A percentile compares a stretch with the other conserved stretches of the same genome.
phyloP scores from a whole-genome alignment of 163 green algal species.

The Coccomyxa subellipsoidea region DNA sequence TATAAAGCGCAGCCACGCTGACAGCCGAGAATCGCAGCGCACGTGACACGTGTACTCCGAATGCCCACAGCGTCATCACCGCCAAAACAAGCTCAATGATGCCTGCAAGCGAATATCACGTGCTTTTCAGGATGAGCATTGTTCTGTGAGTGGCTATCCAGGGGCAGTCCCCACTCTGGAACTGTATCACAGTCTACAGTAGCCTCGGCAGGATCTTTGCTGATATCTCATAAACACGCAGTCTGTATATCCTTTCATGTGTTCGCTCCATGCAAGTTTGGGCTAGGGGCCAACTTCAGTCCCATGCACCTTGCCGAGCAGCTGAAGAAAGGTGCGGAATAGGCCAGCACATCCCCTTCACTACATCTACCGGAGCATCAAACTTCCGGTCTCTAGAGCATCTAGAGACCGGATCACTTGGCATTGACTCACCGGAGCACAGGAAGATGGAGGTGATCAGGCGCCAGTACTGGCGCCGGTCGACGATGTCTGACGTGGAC shows the following conservation, averaged over 20 bases:
- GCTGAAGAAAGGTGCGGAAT: no score
- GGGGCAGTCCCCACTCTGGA: no score
- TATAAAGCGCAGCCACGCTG: conserved; percentile 29
- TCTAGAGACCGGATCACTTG: not conserved
- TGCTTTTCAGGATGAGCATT: not conserved
- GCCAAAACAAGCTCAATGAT: conserved; percentile 28
- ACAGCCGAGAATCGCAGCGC: conserved; percentile 18
- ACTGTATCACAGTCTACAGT: no score
- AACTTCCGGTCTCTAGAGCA: no score
- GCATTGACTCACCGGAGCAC: conserved; percentile 11
- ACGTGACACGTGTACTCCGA: conserved; percentile 31
- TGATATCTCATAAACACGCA: no score
- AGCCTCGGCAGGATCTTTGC: no score
- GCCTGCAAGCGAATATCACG: conserved; percentile 4
- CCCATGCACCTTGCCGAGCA: no score
- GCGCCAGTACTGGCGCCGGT: conserved; percentile 42
- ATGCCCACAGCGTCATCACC: conserved; percentile 35
- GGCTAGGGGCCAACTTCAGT: no score
- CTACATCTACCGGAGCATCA: no score
- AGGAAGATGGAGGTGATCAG: conserved; percentile 42
- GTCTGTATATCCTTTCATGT: no score
- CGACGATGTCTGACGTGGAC: conserved; percentile 12
- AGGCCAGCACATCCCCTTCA: no score
- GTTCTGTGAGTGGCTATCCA: not conserved
- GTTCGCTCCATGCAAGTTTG: no score